phyloP scores from a whole-genome alignment of 352 stramenopile genomes.

The Globisporangium spinosum region DNA sequence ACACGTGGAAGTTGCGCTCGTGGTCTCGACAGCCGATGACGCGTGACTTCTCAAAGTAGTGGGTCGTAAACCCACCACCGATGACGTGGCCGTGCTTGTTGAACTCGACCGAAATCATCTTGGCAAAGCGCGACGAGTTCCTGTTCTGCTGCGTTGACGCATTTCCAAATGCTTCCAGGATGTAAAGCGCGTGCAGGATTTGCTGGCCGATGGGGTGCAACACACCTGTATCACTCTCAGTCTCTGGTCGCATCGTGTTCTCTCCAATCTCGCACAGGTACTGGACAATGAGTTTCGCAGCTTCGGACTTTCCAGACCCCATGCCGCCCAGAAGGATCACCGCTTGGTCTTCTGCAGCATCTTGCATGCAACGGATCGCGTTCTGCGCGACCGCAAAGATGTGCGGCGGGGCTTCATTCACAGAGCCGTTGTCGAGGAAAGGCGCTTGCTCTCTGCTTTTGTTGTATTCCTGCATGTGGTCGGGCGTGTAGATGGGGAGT shows the following conservation, averaged over 20 bases:
- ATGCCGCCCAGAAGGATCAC: slow-evolving; percentile 73
- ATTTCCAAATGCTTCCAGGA: slow-evolving; percentile 81
- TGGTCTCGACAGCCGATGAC: slow-evolving; percentile 66
- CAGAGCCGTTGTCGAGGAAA: slow-evolving; percentile 47
- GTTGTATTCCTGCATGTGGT: slow-evolving; percentile 80
- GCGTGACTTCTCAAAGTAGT: slow-evolving; percentile 83
- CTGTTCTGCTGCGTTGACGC: slow-evolving; percentile 50
- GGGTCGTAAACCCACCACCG: slow-evolving; percentile 72
- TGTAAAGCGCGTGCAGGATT: slow-evolving; percentile 73
- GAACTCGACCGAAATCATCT: slow-evolving; percentile 85
- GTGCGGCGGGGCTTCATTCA: slow-evolving; percentile 66
- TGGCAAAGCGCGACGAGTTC: slow-evolving; percentile 77
- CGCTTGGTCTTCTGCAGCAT: slow-evolving; percentile 72
- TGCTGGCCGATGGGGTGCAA: slow-evolving; percentile 78
- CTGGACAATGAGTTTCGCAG: slow-evolving; percentile 78
- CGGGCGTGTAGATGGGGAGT: slow-evolving; percentile 79
- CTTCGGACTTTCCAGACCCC: slow-evolving; percentile 75
- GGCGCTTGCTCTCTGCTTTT: slow-evolving; percentile 54
- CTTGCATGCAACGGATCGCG: slow-evolving; percentile 72
- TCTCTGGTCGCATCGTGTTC: slow-evolving; percentile 31
- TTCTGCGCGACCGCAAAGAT: slow-evolving; percentile 80
- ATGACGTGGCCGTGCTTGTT: slow-evolving; percentile 74
- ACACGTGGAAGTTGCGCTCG: slow-evolving; percentile 93
- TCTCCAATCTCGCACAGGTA: slow-evolving; percentile 81
- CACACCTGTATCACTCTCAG: slow-evolving; percentile 42